Evolutionary conservation across 192 early-diverging fungal genomes (phyloP).

Genomic region (Podila epigama): DNA sequence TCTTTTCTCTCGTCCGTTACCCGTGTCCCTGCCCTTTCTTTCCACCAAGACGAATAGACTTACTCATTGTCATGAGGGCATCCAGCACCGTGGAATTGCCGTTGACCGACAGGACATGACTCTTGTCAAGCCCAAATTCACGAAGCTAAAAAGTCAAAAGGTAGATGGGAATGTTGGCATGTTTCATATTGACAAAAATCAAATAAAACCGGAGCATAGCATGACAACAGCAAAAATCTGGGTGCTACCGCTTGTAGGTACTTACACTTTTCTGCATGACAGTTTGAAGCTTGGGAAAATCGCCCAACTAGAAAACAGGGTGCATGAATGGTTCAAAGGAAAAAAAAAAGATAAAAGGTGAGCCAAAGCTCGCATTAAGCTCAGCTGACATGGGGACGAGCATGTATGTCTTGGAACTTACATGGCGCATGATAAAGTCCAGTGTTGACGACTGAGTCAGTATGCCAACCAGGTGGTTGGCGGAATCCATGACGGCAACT

Average conservation of each 20-base stretch:
- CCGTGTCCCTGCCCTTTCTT: no score
- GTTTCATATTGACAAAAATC: no score
- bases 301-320: conserved; percentile 20
- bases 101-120: conserved; percentile 27
- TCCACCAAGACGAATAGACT: neutral
- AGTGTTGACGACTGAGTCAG: conserved; percentile 78
- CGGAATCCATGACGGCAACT: conserved; percentile 76
- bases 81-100: conserved; percentile 31
- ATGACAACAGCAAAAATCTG: no score
- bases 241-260: no score
- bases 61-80: conserved; percentile 43
- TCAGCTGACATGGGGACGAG: neutral
- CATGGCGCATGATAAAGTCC: conserved; percentile 71
- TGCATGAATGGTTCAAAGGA: neutral
- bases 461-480: conserved; percentile 67
- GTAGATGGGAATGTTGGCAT: neutral
- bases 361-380: neutral
- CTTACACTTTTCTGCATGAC: conserved; percentile 43
- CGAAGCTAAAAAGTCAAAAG: conserved; percentile 6
- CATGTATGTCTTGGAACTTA: conserved; percentile 7
- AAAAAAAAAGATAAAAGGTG: neutral
- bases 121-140: conserved; percentile 16
- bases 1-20: no score
- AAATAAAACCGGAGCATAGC: no score
- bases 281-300: conserved; percentile 35